Base-by-base conservation (phyloP, 305 asterid genomes). In the Andrographis paniculata region DNA sequence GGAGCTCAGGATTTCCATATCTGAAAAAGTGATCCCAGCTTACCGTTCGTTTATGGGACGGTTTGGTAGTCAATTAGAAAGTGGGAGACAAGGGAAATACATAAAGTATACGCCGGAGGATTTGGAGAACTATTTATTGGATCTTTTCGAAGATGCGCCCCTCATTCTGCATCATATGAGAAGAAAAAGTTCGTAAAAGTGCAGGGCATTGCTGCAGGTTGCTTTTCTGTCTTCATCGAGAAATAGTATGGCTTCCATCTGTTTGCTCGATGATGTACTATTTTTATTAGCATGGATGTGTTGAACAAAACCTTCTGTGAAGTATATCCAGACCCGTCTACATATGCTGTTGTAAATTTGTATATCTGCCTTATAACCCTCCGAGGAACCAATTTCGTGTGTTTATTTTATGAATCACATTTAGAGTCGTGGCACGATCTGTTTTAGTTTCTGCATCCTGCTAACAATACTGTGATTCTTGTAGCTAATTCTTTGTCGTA, bases 21-120 rank as follows among this genome's bases (percentile, higher is more conserved):
- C 97, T 0, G 97, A 88, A 60, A 85, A 85, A 63, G 84, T 88
- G 55, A 67, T 88, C 48, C 97, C 94, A 23, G 97, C 97, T 14
- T 88, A 88, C 42, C 83, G 97, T 12, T 65, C 97, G 5, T 88
- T 88, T 64, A 39, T 77, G 71, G 97, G 97, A 52, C 72, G 97
- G 75, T 88, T 82, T 35, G 91, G 94, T 31, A 64, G 75, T 62
- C 94, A 82, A 19, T 66, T 85, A 42, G 97, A 88, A 68, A 77
- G 89, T 61, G 93, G 97, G 33, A 82, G 82, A 61, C 72, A 85
- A 74, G 95, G 95, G 50, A 78, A 66, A 60, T 88, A 89, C 67
- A 76, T 89, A 31, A 89, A 89, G 67, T 85, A 89, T 66, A 65
- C 70, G 48, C 64, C 84, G 0, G 97, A 89, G 41, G 97, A 89